Evolutionary conservation across 805 yeast genomes (phyloP), one percentile per base, ranked within the genome.

Genomic region (Schwanniomyces pseudopolymorphus): DNA sequence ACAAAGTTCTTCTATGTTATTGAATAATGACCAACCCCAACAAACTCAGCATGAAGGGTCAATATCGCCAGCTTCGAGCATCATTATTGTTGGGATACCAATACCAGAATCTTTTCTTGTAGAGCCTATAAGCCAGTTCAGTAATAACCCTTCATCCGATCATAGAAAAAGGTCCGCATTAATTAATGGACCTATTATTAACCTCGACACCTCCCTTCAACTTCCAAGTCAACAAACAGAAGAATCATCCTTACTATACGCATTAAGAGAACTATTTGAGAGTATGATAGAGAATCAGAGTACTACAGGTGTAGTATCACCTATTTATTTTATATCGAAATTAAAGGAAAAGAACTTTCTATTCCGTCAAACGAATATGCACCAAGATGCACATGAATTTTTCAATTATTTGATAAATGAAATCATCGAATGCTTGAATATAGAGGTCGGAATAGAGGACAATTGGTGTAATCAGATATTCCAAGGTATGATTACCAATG

Each of bases 321-420:
- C 98, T 0, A 70, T 75, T 24, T 77, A 80, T 54, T 78, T 94
- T 41, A 80, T 94, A 38, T 85, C 82, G 39, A 84, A 85, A 44
- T 71, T 92, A 45, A 92, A 89, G 63, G 79, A 79, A 46, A 91
- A 88, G 53, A 94, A 92, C 61, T 87, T 84, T 55, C 70, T 92
- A 57, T 94, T 94, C 64, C 75, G 96, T 51, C 85, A 89, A 47
- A 83, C 87, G 37, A 72, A 72, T 54, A 91, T 90, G 96, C 99
- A 94, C 63, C 99, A 94, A 62, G 99, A 94, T 72, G 97, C 98
- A 4, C 99, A 94, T 66, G 99, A 94, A 67, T 94, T 94, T 65
- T 77, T 91, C 60, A 92, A 91, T 63, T 91, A 87, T 59, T 63
- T 91, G 54, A 72, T 94, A 44, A 94, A 94, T 64, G 79, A 71